Conservation (phyloP, 345 rosid genomes). For the Psidium friedrichsthalianum region DNA sequence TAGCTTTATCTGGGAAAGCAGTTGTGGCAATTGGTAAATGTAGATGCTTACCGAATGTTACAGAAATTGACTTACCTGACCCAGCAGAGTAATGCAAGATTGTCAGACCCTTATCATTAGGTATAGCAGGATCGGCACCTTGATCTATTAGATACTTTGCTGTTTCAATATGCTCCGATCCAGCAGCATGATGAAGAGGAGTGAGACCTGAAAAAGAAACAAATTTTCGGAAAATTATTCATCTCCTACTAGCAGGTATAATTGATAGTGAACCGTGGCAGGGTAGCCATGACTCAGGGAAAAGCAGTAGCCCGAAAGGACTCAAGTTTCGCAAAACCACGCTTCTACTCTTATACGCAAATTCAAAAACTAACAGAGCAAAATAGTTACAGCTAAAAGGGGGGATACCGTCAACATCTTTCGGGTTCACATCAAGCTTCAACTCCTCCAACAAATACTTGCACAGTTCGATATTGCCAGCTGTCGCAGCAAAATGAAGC, state of each 20-base stretch:
- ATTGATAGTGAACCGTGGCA: neutral
- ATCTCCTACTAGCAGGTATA: neutral
- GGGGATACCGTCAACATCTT: constrained; percentile 66
- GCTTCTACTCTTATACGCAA: neutral
- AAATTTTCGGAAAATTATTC: neutral
- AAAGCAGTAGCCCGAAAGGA: neutral
- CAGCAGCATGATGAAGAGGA: constrained; percentile 83
- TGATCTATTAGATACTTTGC: constrained; percentile 65
- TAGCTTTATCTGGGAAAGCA: neutral
- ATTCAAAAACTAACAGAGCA: neutral
- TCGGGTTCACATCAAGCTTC: constrained; percentile 46
- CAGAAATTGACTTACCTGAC: constrained; percentile 27
- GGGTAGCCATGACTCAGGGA: neutral
- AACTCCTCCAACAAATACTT: constrained; percentile 72
- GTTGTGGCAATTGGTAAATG: neutral
- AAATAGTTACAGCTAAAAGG: neutral
- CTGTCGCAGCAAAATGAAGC: constrained; percentile 83
- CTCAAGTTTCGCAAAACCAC: neutral
- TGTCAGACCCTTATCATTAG: constrained; percentile 70
- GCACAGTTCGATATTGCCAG: constrained; percentile 69
- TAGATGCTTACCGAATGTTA: neutral
- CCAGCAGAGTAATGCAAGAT: constrained; percentile 91
- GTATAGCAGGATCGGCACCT: constrained; percentile 56
- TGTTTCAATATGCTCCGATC: constrained; percentile 63
- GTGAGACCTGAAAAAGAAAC: constrained; percentile 51